Conservation (phyloP, 1,284 basidiomycete species). For the Erythrobasidium hasegawianum region DNA sequence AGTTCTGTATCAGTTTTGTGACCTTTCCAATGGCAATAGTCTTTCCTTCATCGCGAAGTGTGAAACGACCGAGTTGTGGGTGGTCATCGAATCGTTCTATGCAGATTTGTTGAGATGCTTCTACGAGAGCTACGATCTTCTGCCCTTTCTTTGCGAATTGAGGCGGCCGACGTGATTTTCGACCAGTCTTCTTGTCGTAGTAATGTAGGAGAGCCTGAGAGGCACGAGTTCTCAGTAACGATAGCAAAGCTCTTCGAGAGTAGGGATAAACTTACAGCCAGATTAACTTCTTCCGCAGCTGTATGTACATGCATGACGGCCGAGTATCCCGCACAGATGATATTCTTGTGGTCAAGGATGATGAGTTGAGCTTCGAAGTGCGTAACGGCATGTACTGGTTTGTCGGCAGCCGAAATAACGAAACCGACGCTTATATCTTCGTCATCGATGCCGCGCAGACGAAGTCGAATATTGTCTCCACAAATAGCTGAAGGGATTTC, state of each 20-base stretch:
- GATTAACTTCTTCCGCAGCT: conserved; percentile 78
- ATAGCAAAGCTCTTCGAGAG: too few species aligned
- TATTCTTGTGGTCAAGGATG: conserved; percentile 90
- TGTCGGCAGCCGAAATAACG: conserved; percentile 71
- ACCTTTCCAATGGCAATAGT: conserved; percentile 68
- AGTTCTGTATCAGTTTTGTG: conserved; percentile 47
- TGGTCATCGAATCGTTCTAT: conserved; percentile 82
- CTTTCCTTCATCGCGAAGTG: conserved; percentile 83
- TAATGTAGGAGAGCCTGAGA: conserved; percentile 79
- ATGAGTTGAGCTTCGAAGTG: conserved; percentile 93
- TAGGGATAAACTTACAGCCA: conserved; percentile 62
- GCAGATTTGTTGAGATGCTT: conserved; percentile 72
- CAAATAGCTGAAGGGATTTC: conserved; percentile 73
- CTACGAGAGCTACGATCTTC: conserved; percentile 81
- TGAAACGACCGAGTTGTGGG: conserved; percentile 90
- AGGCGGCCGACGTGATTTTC: conserved; percentile 86
- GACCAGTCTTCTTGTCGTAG: conserved; percentile 89
- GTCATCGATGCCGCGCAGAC: conserved; percentile 73
- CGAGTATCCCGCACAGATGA: conserved; percentile 89
- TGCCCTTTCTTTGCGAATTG: conserved; percentile 90
- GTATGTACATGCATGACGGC: conserved; percentile 93
- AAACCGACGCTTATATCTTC: conserved; percentile 89
- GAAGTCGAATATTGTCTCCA: conserved; percentile 89
- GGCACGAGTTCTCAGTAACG: too few species aligned
- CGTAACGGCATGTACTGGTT: conserved; percentile 83